phyloP scores from a whole-genome alignment of 306 rosid species.

The Ceratonia siliqua region DNA sequence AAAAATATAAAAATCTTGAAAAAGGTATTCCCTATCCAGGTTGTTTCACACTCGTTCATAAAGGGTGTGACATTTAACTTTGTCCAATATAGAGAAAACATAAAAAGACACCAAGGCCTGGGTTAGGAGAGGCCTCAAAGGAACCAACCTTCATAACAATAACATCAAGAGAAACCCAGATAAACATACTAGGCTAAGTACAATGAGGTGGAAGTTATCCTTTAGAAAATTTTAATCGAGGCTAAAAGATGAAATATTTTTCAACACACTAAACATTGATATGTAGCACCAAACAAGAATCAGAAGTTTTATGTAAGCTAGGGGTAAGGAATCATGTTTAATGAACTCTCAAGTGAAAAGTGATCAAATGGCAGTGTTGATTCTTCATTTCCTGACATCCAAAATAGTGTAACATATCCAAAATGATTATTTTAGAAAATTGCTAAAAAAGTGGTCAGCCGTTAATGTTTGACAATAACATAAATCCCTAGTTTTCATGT shows the following conservation, averaged over 20 bases:
- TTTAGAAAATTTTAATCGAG: conserved; percentile 8
- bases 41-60: conserved; percentile 19
- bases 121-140: not conserved
- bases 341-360: not conserved
- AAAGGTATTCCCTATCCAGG: conserved; percentile 27
- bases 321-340: conserved; percentile 11
- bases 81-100: not conserved
- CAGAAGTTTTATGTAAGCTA: conserved; percentile 1
- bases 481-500: conserved; percentile 20
- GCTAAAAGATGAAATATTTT: not conserved
- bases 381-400: not conserved
- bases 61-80: not conserved
- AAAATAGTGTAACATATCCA: not conserved
- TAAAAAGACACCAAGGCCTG: not conserved
- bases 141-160: not conserved
- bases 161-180: not conserved
- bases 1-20: not conserved
- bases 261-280: not conserved
- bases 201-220: not conserved
- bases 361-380: conserved; percentile 16
- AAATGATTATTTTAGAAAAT: not conserved
- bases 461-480: conserved; percentile 6
- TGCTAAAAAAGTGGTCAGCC: conserved; percentile 3
- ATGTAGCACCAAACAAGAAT: not conserved
- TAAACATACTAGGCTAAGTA: not conserved